Conservation (phyloP, 768 basidiomycete genomes). For the Sporobolomyces roseus region DNA sequence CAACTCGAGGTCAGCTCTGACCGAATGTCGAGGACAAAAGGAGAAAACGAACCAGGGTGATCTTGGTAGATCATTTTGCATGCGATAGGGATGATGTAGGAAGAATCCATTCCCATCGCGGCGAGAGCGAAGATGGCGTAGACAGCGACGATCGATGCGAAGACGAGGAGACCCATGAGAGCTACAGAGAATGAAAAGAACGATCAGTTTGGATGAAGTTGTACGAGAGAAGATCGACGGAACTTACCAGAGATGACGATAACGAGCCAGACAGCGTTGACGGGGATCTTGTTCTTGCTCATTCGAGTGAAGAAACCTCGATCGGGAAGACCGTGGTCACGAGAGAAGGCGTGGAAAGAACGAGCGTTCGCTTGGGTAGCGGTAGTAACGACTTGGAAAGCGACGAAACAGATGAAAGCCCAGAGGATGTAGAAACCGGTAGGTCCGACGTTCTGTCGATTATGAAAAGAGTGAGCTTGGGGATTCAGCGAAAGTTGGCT, state of each 20-base stretch:
- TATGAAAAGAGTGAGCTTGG: slow-evolving; percentile 43
- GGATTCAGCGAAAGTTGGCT: not conserved
- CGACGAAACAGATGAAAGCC: slow-evolving; percentile 77
- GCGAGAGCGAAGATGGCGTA: slow-evolving; percentile 44
- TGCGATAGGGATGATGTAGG: slow-evolving; percentile 41
- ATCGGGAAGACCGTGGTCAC: slow-evolving; percentile 65
- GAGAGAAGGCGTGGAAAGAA: slow-evolving; percentile 77
- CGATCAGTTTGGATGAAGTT: not conserved
- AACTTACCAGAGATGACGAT: slow-evolving; percentile 36
- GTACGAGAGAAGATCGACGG: not conserved
- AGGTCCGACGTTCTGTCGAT: slow-evolving; percentile 63
- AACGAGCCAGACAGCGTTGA: slow-evolving; percentile 45
- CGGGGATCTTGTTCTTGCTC: slow-evolving; percentile 65
- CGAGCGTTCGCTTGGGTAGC: slow-evolving; percentile 76
- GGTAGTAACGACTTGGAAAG: slow-evolving; percentile 61
- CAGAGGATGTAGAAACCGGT: slow-evolving; percentile 67
- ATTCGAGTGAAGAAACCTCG: slow-evolving; percentile 70
- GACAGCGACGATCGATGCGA: slow-evolving; percentile 43
- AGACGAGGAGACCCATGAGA: slow-evolving; percentile 38
- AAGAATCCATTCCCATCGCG: slow-evolving; percentile 36
- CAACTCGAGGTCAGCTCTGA: too few relatives aligned
- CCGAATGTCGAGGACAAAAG: not conserved
- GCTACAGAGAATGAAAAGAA: not conserved
- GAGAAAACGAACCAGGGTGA: slow-evolving; percentile 34
- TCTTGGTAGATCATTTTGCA: slow-evolving; percentile 41